These are phyloP conservation scores for Suillus clintonianus DNA, from an alignment of 768 basidiomycete species.

Conservation along the genomic window DNA sequence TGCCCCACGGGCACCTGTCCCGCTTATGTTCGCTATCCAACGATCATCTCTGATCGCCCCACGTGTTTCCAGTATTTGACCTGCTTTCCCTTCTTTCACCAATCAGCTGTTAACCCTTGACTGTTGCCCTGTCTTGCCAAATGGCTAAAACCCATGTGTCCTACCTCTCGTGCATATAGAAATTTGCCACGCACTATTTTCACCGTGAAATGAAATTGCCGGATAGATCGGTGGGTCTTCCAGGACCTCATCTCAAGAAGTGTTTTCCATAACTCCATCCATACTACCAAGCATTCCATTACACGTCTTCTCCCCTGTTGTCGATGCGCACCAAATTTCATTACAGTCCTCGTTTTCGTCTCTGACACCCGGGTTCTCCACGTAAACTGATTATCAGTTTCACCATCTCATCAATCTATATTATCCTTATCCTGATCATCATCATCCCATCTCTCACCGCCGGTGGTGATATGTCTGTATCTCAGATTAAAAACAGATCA, in stretches of 20 bases:
- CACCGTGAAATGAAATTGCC: not conserved
- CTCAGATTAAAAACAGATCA: slow-evolving; percentile 8
- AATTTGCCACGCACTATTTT: slow-evolving; percentile 3
- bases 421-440: slow-evolving; percentile 7
- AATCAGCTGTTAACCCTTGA: not conserved
- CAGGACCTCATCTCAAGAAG: not conserved
- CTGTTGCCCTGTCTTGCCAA: not conserved
- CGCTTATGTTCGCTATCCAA: not conserved
- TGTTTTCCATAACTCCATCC: not conserved
- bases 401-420: slow-evolving; percentile 8
- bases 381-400: slow-evolving; percentile 7
- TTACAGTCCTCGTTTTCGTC: slow-evolving; percentile 1
- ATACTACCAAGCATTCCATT: not conserved
- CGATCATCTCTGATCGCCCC: not conserved
- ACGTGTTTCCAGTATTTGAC: not conserved
- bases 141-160: not conserved
- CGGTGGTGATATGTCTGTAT: not conserved
- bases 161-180: not conserved
- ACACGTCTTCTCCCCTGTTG: slow-evolving; percentile 1
- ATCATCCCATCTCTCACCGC: slow-evolving; percentile 1
- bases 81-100: not conserved
- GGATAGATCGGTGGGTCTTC: not conserved
- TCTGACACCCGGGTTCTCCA: slow-evolving; percentile 3
- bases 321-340: not conserved
- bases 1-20: slow-evolving; percentile 4